Conservation (phyloP, 768 basidiomycete genomes). For the Agrocybe chaxingu region DNA sequence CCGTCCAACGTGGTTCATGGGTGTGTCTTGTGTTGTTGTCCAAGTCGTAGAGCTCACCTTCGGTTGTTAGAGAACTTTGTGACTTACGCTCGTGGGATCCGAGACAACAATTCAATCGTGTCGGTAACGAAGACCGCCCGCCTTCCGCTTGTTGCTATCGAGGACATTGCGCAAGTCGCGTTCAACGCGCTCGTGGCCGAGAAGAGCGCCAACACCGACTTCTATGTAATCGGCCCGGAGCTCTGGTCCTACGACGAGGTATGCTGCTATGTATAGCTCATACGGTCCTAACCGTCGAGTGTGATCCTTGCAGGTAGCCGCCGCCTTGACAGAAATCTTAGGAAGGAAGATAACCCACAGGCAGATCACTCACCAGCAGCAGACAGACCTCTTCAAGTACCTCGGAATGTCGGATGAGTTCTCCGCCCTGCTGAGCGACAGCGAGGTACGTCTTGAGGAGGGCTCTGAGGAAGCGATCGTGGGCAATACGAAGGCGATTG, state of each 20-base stretch:
- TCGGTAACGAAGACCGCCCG: conserved; percentile 24
- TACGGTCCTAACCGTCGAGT: background rate
- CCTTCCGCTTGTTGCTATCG: conserved; percentile 25
- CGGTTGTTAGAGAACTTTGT: conserved; percentile 27
- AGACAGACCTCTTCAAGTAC: conserved; percentile 8
- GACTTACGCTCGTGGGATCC: conserved; percentile 18
- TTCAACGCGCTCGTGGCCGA: conserved; percentile 24
- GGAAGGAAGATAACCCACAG: conserved; percentile 27
- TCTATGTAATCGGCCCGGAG: conserved; percentile 30
- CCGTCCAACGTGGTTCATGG: conserved; percentile 22
- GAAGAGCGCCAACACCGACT: conserved; percentile 21
- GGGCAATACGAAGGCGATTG: conserved; percentile 11
- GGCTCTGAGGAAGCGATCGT: conserved; percentile 19
- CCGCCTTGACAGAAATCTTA: conserved; percentile 21
- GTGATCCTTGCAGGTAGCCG: conserved; percentile 17
- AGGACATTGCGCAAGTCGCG: conserved; percentile 31
- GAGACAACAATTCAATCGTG: conserved; percentile 20
- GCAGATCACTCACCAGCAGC: conserved; percentile 17
- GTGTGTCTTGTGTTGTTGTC: conserved; percentile 4
- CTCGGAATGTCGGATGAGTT: conserved; percentile 15
- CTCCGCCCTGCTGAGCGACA: conserved; percentile 6
- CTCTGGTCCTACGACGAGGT: conserved; percentile 29
- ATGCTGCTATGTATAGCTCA: background rate
- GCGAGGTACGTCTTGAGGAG: conserved; percentile 13
- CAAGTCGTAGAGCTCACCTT: background rate